Base-by-base conservation (phyloP, 2,329 filamentous ascomycete genomes). In the Diaporthe destruens region DNA sequence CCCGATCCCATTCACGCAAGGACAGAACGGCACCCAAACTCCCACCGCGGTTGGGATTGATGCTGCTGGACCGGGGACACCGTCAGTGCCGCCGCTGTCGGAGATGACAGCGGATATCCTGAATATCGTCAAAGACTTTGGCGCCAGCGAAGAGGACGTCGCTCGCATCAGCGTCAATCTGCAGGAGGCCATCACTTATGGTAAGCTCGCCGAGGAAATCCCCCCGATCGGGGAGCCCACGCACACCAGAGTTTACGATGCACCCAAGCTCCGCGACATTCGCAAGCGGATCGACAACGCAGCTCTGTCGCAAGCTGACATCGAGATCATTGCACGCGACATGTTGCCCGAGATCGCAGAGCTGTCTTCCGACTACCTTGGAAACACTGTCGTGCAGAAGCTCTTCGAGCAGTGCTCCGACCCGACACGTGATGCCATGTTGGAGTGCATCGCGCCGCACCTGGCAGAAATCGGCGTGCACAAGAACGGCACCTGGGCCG, bases 371-470 rank as follows among this genome's bases (percentile, higher is more conserved):
- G 96, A 99, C 82, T 99, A 99, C 79, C 89, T 99, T 42, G 96
- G 96, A 77, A 99, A 99, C 84, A 99, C 96, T 0, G 96, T 99
- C n/a, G 96, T 99, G 23, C 96, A 99, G 84, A 99, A 99, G 84
- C 87, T 99, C 57, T 99, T 99, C 80, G 96, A 99, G 82, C 94
- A 94, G 84, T 98, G 96, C 85, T 96, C 94, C 0, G 96, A 98
- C 80, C 87, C 91, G 54, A 90, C 96, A 54, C 95, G 97, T 78
- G 95, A 98, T 81, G 92, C 93, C 71, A 98, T 99, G 96, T 86
- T 99, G 72, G 84, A 86, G 18, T 91, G 95, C 79, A 97, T 99
- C 78, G 91, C 93, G 3, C 95, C 96, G 72, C 95, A 98, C 80
- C 89, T 98, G 80, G 95, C 96, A 34, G 95, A 98, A 83, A 98